These are phyloP conservation scores for Neoboletus magnificus DNA, from an alignment of 768 basidiomycete species.

Conservation along the genomic window DNA sequence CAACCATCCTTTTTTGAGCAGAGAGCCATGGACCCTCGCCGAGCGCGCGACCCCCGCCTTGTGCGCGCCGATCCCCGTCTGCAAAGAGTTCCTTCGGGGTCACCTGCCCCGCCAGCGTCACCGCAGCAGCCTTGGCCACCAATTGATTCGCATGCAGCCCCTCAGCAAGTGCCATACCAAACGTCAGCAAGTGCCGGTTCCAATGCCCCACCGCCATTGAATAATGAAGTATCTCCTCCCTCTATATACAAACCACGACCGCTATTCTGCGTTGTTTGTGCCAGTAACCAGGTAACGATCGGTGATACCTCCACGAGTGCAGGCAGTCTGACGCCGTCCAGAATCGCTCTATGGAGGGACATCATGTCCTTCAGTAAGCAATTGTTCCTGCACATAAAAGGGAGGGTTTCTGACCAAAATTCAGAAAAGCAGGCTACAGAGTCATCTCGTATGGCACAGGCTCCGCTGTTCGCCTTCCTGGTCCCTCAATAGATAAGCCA, in stretches of 20 bases:
- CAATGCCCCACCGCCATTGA: neutral
- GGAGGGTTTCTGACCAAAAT: slow-evolving; percentile 8
- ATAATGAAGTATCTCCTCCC: slow-evolving; percentile 7
- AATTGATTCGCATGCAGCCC: slow-evolving; percentile 7
- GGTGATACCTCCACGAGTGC: neutral
- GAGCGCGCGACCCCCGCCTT: slow-evolving; percentile 78
- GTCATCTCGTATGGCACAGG: slow-evolving; percentile 97
- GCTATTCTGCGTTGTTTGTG: slow-evolving; percentile 96
- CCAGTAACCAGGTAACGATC: slow-evolving; percentile 85
- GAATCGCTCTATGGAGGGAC: slow-evolving; percentile 99
- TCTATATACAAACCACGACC: slow-evolving; percentile 62
- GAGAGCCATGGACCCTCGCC: slow-evolving; percentile 68
- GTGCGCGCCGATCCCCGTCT: slow-evolving; percentile 66
- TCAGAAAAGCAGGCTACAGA: slow-evolving; percentile 83
- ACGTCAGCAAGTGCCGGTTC: slow-evolving; percentile 7
- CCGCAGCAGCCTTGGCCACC: slow-evolving; percentile 27
- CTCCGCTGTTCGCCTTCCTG: slow-evolving; percentile 93
- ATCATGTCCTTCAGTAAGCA: slow-evolving; percentile 82
- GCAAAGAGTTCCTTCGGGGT: slow-evolving; percentile 44
- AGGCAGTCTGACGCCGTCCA: slow-evolving; percentile 32
- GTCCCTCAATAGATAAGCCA: slow-evolving; percentile 94
- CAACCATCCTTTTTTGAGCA: slow-evolving; percentile 8
- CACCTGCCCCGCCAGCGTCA: slow-evolving; percentile 30
- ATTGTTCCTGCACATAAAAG: neutral
- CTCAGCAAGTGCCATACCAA: slow-evolving; percentile 20